Evolutionary conservation across 495 filamentous ascomycete species (phyloP), one percentile per base, ranked within the genome.

Genomic region (Daldinia vernicosa): DNA sequence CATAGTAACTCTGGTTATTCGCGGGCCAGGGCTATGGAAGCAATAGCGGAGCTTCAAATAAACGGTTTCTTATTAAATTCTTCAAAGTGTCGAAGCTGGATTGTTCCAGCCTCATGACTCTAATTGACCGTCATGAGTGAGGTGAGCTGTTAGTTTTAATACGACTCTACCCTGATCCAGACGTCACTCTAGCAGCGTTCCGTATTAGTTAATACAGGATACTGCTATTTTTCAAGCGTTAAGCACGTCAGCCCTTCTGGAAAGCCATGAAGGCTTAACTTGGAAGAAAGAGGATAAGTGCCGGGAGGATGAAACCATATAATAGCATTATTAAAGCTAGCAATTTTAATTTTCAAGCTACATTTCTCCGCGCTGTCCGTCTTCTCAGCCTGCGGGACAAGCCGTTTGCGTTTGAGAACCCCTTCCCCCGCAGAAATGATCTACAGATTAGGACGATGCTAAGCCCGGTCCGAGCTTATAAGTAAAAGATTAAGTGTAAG

Each of bases 391-490:
- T 26, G 27, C 70, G 65, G 70, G 70, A 62, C 15, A 65, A 51
- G 70, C 70, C 70, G 65, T 28, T n/a, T 50, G 37, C 43, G 63
- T 60, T 60, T 60, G 60, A 72, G 65, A 54, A 65, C 51, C 32
- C 40, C 35, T 63, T 64, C 57, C 70, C 70, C 70, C 70, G 57
- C 70, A 73, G 66, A 73, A 65, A 63, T 54, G 70, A 73, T 73
- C 70, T 69, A 52, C 70, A 32, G 70, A 43, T 69, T 45, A 11
- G 58, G 66, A 59, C 45, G 62, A 69, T 69, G 51, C 70, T 73
- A 73, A 66, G 28, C 70, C 61, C 11, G 59, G 52, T 63, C 43
- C 15, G 70, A 73, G 11, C 70, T 69, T 69, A 73, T 62, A 57
- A 63, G 45, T 32, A 28, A 27, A 26, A 26, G 39, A 63, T 66